phyloP scores from a whole-genome alignment of 208 protist species.

The Trypanosoma lewisi region DNA sequence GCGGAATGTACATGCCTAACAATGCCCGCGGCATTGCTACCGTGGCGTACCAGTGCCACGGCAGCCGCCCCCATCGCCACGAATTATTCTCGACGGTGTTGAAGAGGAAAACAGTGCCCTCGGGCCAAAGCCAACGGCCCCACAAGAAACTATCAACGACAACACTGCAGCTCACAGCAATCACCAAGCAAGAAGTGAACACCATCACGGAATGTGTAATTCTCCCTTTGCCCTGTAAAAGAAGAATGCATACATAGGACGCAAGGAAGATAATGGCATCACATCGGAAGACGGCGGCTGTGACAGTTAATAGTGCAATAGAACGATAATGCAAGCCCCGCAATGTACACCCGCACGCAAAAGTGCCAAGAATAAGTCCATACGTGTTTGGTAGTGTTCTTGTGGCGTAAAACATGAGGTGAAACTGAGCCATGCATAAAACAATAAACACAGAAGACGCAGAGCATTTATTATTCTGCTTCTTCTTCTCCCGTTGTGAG shows the following conservation, averaged over 20 bases:
- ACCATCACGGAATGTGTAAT: constrained; percentile 14
- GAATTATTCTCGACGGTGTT: constrained; percentile 89
- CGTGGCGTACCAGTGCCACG: constrained; percentile 87
- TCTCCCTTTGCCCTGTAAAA: constrained; percentile 16
- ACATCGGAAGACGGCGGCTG: constrained; percentile 70
- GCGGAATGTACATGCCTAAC: constrained; percentile 30
- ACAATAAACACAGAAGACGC: constrained; percentile 37
- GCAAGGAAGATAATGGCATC: constrained; percentile 76
- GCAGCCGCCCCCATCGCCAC: constrained; percentile 73
- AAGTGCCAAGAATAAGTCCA: constrained; percentile 50
- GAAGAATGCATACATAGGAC: constrained; percentile 40
- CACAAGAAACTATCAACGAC: constrained; percentile 87
- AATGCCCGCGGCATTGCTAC: constrained; percentile 78
- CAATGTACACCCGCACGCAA: constrained; percentile 51
- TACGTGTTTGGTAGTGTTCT: constrained; percentile 92
- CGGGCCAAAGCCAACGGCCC: constrained; percentile 84
- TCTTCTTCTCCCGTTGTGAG: not conserved
- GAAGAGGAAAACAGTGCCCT: constrained; percentile 88
- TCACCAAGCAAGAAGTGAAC: constrained; percentile 24
- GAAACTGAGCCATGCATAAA: constrained; percentile 76
- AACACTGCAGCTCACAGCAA: constrained; percentile 32
- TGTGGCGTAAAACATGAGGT: constrained; percentile 88
- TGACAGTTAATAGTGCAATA: constrained; percentile 30
- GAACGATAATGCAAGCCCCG: constrained; percentile 17
- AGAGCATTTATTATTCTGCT: not conserved